These are phyloP conservation scores for Fomitopsis betulina DNA, from an alignment of 1,284 basidiomycete species.

Conservation along the genomic window DNA sequence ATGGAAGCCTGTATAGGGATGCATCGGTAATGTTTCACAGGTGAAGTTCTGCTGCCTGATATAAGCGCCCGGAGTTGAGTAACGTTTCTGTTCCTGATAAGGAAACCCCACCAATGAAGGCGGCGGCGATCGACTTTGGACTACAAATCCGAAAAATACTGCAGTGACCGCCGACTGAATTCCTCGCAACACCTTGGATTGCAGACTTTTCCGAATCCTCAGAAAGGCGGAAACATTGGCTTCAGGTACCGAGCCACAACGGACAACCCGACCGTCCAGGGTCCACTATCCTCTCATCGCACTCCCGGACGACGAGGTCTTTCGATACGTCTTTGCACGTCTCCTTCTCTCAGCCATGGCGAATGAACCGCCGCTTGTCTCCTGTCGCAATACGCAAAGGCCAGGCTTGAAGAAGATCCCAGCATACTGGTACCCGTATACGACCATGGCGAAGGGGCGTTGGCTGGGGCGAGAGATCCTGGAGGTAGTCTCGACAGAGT, in stretches of 20 bases:
- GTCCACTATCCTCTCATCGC: slow-evolving; percentile 11
- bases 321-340: slow-evolving; percentile 15
- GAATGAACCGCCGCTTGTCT: not conserved
- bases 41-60: too few species aligned
- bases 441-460: slow-evolving; percentile 88
- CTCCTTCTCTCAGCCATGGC: slow-evolving; percentile 17
- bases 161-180: too few species aligned
- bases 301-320: slow-evolving; percentile 16
- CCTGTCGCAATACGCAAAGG: not conserved
- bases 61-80: not conserved
- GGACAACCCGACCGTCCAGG: slow-evolving; percentile 3
- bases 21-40: too few species aligned
- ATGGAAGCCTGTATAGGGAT: too few species aligned
- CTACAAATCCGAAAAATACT: too few species aligned
- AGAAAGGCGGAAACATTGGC: not conserved
- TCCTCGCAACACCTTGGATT: too few species aligned
- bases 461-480: slow-evolving; percentile 85
- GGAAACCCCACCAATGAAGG: not conserved
- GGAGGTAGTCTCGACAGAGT: slow-evolving; percentile 87
- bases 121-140: too few species aligned
- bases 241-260: not conserved
- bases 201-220: too few species aligned
- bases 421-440: slow-evolving; percentile 82
- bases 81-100: not conserved
- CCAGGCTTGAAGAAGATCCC: slow-evolving; percentile 63